A percentile compares a stretch with the other conserved stretches of the same genome.
Evolutionary conservation across 208 protist genomes (phyloP).

Genomic region (Leishmania braziliensis): DNA sequence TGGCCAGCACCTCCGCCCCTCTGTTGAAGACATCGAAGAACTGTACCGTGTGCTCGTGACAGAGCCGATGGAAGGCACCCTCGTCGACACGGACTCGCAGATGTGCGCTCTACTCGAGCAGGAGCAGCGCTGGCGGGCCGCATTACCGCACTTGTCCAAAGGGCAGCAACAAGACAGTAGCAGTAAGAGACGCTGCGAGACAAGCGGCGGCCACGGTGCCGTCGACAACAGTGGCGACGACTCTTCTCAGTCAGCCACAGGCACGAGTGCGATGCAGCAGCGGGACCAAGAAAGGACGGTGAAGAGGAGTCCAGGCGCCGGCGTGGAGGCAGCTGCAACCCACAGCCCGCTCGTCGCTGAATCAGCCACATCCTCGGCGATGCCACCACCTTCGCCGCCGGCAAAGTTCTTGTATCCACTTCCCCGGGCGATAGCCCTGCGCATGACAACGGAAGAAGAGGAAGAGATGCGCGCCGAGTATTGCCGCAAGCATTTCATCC

Average conservation of each 20-base stretch:
- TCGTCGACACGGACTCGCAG: conserved; percentile 51
- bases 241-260: not conserved
- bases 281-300: not conserved
- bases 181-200: not conserved
- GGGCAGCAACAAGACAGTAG: not conserved
- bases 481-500: conserved; percentile 26
- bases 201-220: not conserved
- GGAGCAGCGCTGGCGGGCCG: conserved; percentile 42
- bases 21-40: conserved; percentile 25
- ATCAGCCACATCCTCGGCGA: not conserved
- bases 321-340: not conserved
- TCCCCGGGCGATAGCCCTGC: conserved; percentile 37
- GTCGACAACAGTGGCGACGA: not conserved
- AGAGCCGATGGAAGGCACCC: conserved; percentile 17
- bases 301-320: not conserved
- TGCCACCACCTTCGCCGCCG: conserved; percentile 14
- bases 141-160: not conserved
- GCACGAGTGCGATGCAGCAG: not conserved
- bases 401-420: conserved; percentile 34
- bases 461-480: conserved; percentile 37
- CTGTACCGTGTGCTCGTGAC: conserved; percentile 35
- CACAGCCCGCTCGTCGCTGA: not conserved
- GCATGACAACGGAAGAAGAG: conserved; percentile 37
- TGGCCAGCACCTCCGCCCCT: conserved; percentile 22
- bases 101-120: conserved; percentile 32